Percentiles rank a stretch among this genome's conserved stretches.
Evolutionary conservation across 2,329 filamentous ascomycete species (phyloP).

Genomic region (Capronia epimyces): DNA sequence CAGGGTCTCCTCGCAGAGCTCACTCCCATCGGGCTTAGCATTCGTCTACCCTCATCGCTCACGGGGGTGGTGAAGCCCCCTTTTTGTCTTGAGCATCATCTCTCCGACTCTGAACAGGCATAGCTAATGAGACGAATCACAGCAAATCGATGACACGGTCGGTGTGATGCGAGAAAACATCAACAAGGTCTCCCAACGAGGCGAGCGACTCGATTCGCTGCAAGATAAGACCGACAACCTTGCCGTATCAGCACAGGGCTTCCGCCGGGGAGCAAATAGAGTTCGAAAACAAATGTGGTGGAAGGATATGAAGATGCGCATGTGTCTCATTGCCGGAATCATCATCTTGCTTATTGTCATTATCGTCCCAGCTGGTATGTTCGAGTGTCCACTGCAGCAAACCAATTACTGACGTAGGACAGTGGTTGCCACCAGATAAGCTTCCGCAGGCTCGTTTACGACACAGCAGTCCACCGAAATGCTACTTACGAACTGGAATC

Average conservation of each 20-base stretch:
- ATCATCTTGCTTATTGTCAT: constrained; percentile 89
- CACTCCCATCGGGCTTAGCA: background rate
- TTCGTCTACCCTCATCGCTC: no score
- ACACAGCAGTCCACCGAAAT: background rate
- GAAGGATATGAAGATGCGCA: constrained; percentile 99
- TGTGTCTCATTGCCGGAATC: constrained; percentile 87
- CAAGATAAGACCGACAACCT: constrained; percentile 93
- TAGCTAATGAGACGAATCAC: constrained; percentile 11
- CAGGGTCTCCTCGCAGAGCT: background rate
- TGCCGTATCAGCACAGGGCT: constrained; percentile 85
- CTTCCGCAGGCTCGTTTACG: background rate
- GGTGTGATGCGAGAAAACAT: constrained; percentile 96
- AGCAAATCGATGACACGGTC: constrained; percentile 98
- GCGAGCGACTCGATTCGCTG: constrained; percentile 77
- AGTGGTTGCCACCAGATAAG: constrained; percentile 28
- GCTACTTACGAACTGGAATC: constrained; percentile 12
- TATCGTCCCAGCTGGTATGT: constrained; percentile 83
- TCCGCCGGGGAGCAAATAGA: constrained; percentile 91
- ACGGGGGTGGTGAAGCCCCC: background rate
- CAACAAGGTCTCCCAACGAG: constrained; percentile 91
- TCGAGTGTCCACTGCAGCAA: background rate
- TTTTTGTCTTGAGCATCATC: background rate
- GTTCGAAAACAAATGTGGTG: constrained; percentile 99
- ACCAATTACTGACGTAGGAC: constrained; percentile 9
- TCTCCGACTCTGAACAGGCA: background rate